Conservation (phyloP, 805 yeast species). For the Candida sonorensis region DNA sequence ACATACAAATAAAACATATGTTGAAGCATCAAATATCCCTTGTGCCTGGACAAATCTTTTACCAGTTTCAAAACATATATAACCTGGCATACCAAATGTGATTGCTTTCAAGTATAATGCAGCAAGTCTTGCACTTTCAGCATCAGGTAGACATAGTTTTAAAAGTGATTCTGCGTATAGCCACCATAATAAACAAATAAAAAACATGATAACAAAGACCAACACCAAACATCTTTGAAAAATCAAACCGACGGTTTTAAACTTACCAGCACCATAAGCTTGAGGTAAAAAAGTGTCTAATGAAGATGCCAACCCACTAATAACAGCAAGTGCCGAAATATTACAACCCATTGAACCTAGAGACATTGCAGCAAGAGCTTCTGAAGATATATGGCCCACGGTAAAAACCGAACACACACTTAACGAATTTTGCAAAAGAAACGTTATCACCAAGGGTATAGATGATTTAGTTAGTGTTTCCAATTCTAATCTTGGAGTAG, state of each 20-base stretch:
- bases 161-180: constrained; percentile 46
- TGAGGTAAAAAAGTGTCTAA: constrained; percentile 75
- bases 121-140: constrained; percentile 44
- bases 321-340: constrained; percentile 66
- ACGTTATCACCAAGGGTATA: constrained; percentile 57
- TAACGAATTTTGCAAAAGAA: constrained; percentile 62
- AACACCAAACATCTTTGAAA: constrained; percentile 62
- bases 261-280: constrained; percentile 65
- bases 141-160: constrained; percentile 34
- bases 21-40: constrained; percentile 75
- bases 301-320: constrained; percentile 72
- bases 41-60: constrained; percentile 72
- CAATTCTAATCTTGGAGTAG: constrained; percentile 33
- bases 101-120: constrained; percentile 49
- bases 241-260: constrained; percentile 58
- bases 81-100: constrained; percentile 67
- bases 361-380: constrained; percentile 70
- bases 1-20: constrained; percentile 59
- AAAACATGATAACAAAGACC: constrained; percentile 40
- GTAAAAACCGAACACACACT: constrained; percentile 74
- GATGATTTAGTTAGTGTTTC: constrained; percentile 35
- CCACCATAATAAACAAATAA: constrained; percentile 58
- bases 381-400: constrained; percentile 66
- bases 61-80: constrained; percentile 54
- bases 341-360: constrained; percentile 74